Percentiles rank a stretch among this genome's conserved stretches.
Evolutionary conservation across 371 early-diverging fungal genomes (phyloP).

Genomic region (Mucor ambiguus): DNA sequence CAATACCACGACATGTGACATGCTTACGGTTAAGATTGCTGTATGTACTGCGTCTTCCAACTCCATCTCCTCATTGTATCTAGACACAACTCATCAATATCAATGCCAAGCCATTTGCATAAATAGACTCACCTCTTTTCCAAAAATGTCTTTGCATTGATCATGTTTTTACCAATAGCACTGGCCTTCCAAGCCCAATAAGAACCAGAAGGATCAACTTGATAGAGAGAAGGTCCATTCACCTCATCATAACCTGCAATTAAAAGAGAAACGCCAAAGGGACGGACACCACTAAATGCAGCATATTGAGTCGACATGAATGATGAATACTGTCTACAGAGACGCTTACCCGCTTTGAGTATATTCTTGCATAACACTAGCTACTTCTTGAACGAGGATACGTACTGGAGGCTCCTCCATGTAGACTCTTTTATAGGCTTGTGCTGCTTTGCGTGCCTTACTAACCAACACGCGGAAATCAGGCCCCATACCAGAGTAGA

Average conservation of each 20-base stretch:
- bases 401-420: conserved; percentile 93
- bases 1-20: not conserved
- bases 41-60: conserved; percentile 98
- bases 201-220: conserved; percentile 98
- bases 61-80: conserved; percentile 90
- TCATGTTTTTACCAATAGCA: conserved; percentile 99
- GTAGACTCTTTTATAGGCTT: conserved; percentile 92
- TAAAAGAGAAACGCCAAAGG: conserved; percentile 98
- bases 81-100: conserved; percentile 13
- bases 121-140: conserved; percentile 81
- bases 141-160: conserved; percentile 97
- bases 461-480: conserved; percentile 95
- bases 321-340: not conserved
- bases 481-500: conserved; percentile 99
- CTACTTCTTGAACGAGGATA: conserved; percentile 95
- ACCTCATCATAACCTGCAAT: conserved; percentile 94
- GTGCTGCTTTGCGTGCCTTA: conserved; percentile 96
- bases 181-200: conserved; percentile 99
- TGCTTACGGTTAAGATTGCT: conserved; percentile 85
- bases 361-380: conserved; percentile 97
- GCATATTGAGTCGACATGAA: not conserved
- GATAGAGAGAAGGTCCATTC: conserved; percentile 91
- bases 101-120: not conserved
- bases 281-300: conserved; percentile 90
- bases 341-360: conserved; percentile 93